Base-by-base conservation (phyloP, 495 filamentous ascomycete genomes). In the Viridothelium virens region DNA sequence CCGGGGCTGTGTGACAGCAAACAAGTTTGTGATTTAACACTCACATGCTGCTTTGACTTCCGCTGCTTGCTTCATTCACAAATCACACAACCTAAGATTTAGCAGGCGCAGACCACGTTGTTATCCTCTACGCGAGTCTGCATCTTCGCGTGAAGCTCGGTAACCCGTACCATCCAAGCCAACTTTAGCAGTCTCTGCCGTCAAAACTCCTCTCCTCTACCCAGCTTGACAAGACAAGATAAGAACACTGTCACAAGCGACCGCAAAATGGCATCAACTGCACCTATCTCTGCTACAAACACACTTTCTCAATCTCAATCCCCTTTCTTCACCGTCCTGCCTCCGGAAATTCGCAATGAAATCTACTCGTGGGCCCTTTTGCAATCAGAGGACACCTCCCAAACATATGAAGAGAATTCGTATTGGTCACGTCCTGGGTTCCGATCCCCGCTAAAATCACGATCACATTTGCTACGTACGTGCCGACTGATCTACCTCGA, bases 401-500 rank as follows among this genome's bases (percentile, higher is more conserved):
- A 66, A 34, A 6, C 63, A 2, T 68, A 56, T 61, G 14, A 16
- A 12, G 25, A 62, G 31, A 36, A 63, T 38, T 38, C 63, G 9
- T 44, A 34, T 44, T 66, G 61, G 34, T 65, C 66, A 25, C 66
- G 70, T 10, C 69, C 70, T 0, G 64, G 68, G 11, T 65, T 70
- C 53, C 39, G 61, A 3, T 44, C 65, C 31, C 53, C 62, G 2
- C 31, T 48, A 1, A 34, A 36, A 25, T 67, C 63, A 50, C 12
- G 63, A 7, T 65, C 66, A 1, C 16, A 64, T 44, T 65, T 72
- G 0, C 69, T 68, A 5, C 62, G 61, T 16, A 69, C 70, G 12
- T 71, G 70, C 50, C 67, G 65, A 39, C 65, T 63, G 12, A 56
- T 71, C 38, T 71, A 69, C 64, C 65, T 66, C 56, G 70, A 71